phyloP scores from a whole-genome alignment of 2,329 filamentous ascomycete species.

The Colletotrichum sp. region DNA sequence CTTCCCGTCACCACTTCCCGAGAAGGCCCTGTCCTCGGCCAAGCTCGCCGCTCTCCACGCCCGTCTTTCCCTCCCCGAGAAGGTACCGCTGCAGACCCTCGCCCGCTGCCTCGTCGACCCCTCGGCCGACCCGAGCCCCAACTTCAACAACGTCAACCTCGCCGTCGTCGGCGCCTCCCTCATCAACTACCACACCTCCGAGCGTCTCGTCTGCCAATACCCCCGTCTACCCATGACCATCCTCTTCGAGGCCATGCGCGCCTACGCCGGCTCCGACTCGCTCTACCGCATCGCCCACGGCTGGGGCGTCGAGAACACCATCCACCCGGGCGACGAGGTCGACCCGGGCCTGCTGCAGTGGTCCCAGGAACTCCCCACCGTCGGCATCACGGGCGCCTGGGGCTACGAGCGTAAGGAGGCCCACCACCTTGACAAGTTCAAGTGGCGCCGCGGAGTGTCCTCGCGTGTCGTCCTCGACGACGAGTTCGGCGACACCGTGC shows the following conservation, averaged over 20 bases:
- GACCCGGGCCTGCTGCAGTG: slow-evolving; percentile 92
- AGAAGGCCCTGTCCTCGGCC: slow-evolving; percentile 72
- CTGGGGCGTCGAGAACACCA: slow-evolving; percentile 93
- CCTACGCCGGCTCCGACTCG: slow-evolving; percentile 79
- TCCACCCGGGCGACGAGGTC: slow-evolving; percentile 86
- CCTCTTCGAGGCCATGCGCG: slow-evolving; percentile 83
- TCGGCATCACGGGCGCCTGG: slow-evolving; percentile 52
- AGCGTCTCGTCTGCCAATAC: slow-evolving; percentile 87
- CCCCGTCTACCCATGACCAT: slow-evolving; percentile 91
- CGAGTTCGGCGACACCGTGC: slow-evolving; percentile 74
- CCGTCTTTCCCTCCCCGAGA: slow-evolving; percentile 80
- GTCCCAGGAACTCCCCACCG: slow-evolving; percentile 51
- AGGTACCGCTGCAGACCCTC: slow-evolving; percentile 84
- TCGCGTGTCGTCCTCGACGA: slow-evolving; percentile 83
- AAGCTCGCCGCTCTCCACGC: slow-evolving; percentile 94
- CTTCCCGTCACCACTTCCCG: slow-evolving; percentile 74
- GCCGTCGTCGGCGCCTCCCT: slow-evolving; percentile 82
- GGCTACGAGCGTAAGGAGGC: slow-evolving; percentile 59
- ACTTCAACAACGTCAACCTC: slow-evolving; percentile 89
- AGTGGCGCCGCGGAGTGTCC: slow-evolving; percentile 73
- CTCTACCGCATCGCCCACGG: slow-evolving; percentile 76
- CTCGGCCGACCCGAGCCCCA: slow-evolving; percentile 78
- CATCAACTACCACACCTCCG: slow-evolving; percentile 86
- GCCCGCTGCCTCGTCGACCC: slow-evolving; percentile 85
- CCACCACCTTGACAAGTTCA: slow-evolving; percentile 48